A percentile compares a stretch with the other conserved stretches of the same genome.
phyloP scores from a whole-genome alignment of 1,139 yeast genomes.

The Pichia sp. region DNA sequence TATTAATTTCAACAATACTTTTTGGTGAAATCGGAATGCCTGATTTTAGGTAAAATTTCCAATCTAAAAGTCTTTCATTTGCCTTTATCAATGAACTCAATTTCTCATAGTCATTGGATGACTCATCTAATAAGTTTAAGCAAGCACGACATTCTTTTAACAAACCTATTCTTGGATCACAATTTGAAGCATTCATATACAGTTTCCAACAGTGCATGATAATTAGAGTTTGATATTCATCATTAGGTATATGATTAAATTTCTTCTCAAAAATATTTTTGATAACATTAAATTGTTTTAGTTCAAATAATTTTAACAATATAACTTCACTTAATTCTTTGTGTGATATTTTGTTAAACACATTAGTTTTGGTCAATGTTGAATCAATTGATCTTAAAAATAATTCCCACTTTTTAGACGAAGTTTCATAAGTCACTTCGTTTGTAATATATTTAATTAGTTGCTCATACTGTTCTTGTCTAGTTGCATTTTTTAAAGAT shows the following conservation, averaged over 20 bases:
- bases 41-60: constrained; percentile 32
- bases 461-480: constrained; percentile 19
- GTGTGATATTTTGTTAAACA: constrained; percentile 26
- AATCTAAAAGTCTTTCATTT: constrained; percentile 30
- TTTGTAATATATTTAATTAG: constrained; percentile 19
- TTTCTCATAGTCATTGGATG: constrained; percentile 31
- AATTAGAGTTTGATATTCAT: constrained; percentile 18
- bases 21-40: constrained; percentile 36
- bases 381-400: constrained; percentile 34
- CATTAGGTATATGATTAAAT: constrained; percentile 16
- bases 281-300: constrained; percentile 34
- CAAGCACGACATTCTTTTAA: constrained; percentile 39
- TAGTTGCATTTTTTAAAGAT: constrained; percentile 29
- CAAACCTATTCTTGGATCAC: constrained; percentile 44
- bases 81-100: constrained; percentile 36
- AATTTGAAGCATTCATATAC: constrained; percentile 43
- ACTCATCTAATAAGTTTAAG: constrained; percentile 32
- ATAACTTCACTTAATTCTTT: constrained; percentile 32
- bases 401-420: constrained; percentile 30
- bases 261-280: constrained; percentile 20
- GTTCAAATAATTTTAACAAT: constrained; percentile 36
- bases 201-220: constrained; percentile 47
- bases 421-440: constrained; percentile 28
- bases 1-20: constrained; percentile 30
- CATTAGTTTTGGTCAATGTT: constrained; percentile 28